Base-by-base conservation (phyloP, 345 rosid species). In the Moricandia moricandioides region DNA sequence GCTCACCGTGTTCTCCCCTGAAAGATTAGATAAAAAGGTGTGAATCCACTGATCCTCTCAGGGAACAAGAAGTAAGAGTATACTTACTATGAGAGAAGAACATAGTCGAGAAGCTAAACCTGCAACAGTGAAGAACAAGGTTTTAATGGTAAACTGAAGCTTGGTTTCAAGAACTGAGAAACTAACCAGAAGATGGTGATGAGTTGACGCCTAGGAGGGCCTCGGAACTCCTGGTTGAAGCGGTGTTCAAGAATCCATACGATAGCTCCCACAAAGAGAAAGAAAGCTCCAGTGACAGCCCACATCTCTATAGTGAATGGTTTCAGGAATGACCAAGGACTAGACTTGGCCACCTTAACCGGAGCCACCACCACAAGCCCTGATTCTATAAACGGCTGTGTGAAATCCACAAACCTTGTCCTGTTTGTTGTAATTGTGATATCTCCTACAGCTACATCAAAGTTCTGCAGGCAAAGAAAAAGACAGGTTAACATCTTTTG, bases 291-390 rank as follows among this genome's bases (percentile, higher is more conserved):
- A 14, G 55, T 49, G 21, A 49, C 55, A 49, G 55, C 55, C 55
- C 55, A 49, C 55, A 49, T 49, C 55, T 49, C 55, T 14, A 14
- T 6, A 49, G 55, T 49, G 21, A 49, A 49, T 49, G 55, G 55
- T 49, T 49, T 49, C 21, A 49, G 21, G 21, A 49, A 49, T 14
- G 55, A 49, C 55, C 55, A 49, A 6, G 55, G 55, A 49, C 55
- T 49, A 49, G 55, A 49, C 55, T 49, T 49, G 6, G 55, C 55
- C 55, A 1, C 55, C 55, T 49, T 49, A 49, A 49, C 55, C 55
- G 55, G 55, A 49, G 55, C 55, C 55, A 49, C 55, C 21, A 49
- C 55, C 55, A 49, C 55, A 49, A 49, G 55, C 55, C 55, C 55
- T 49, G 55, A 49, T 6, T 49, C 55, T 49, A 49, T 49, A 49